These are phyloP conservation scores for Pleurotus platypus DNA, from an alignment of 768 basidiomycete genomes.

Conservation along the genomic window DNA sequence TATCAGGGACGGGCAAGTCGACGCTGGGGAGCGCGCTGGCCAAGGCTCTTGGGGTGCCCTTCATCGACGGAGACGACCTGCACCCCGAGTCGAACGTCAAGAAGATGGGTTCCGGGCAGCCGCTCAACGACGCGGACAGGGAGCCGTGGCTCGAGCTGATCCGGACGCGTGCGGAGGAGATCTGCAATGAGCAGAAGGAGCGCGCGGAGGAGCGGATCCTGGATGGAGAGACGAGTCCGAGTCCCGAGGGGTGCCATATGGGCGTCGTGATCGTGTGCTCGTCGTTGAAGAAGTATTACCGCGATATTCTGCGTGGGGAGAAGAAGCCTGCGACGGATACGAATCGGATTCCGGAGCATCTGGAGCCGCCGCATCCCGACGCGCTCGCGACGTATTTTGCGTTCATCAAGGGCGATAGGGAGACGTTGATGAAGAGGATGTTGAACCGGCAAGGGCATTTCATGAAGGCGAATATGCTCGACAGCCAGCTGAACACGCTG, in stretches of 20 bases:
- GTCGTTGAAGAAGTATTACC: constrained; percentile 76
- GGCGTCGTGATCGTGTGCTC: constrained; percentile 89
- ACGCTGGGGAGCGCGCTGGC: constrained; percentile 69
- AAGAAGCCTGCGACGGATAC: constrained; percentile 15
- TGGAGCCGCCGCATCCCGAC: constrained; percentile 23
- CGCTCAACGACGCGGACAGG: constrained; percentile 80
- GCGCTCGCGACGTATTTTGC: constrained; percentile 71
- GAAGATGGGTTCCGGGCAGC: constrained; percentile 80
- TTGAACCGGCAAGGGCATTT: constrained; percentile 66
- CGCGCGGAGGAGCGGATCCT: constrained; percentile 1
- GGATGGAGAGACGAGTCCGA: neutral
- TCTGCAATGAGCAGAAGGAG: constrained; percentile 18
- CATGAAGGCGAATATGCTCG: constrained; percentile 81
- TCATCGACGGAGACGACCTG: constrained; percentile 86
- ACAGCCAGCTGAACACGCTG: constrained; percentile 69
- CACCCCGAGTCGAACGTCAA: constrained; percentile 79
- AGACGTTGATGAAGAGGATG: constrained; percentile 63
- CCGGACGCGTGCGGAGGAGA: constrained; percentile 57
- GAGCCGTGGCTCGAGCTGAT: constrained; percentile 82
- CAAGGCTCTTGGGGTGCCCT: constrained; percentile 58
- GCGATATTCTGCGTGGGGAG: constrained; percentile 74
- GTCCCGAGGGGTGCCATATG: constrained; percentile 9
- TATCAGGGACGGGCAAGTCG: constrained; percentile 71
- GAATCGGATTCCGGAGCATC: constrained; percentile 18
- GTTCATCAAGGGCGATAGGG: constrained; percentile 62